These are phyloP conservation scores for Globisporangium echinulatum DNA, from an alignment of 352 stramenopile species.

Conservation along the genomic window DNA sequence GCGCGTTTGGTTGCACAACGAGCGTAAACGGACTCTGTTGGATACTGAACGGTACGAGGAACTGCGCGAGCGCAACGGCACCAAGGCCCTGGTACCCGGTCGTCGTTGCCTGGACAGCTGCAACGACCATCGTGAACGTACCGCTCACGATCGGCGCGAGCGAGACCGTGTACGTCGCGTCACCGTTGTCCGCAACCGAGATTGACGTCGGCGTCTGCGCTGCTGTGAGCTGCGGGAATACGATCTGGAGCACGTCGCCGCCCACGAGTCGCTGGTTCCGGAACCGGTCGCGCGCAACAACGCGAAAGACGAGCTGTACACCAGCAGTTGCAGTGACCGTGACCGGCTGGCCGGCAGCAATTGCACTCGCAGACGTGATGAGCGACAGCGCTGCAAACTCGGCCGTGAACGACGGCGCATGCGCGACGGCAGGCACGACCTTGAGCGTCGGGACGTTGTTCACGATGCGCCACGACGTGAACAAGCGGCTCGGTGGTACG, in stretches of 20 bases:
- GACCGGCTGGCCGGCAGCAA: background rate
- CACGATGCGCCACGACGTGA: slow-evolving; percentile 45
- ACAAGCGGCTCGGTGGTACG: slow-evolving; percentile 34
- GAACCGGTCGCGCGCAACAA: slow-evolving; percentile 35
- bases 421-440: slow-evolving; percentile 23
- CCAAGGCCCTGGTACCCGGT: slow-evolving; percentile 13
- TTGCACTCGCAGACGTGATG: background rate
- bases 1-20: slow-evolving; percentile 26
- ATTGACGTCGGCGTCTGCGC: slow-evolving; percentile 10
- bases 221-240: slow-evolving; percentile 24
- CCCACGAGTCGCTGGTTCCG: slow-evolving; percentile 27
- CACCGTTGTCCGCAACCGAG: slow-evolving; percentile 22
- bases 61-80: slow-evolving; percentile 19
- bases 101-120: slow-evolving; percentile 19
- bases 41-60: slow-evolving; percentile 34
- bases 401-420: slow-evolving; percentile 31
- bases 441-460: slow-evolving; percentile 48
- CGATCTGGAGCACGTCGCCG: slow-evolving; percentile 30
- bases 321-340: slow-evolving; percentile 16
- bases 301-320: slow-evolving; percentile 19
- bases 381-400: slow-evolving; percentile 16
- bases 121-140: slow-evolving; percentile 33
- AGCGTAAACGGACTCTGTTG: slow-evolving; percentile 37
- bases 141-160: slow-evolving; percentile 29
- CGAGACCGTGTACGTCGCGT: slow-evolving; percentile 37